phyloP scores from a whole-genome alignment of 2,329 filamentous ascomycete species.

The Fusarium hainanense region DNA sequence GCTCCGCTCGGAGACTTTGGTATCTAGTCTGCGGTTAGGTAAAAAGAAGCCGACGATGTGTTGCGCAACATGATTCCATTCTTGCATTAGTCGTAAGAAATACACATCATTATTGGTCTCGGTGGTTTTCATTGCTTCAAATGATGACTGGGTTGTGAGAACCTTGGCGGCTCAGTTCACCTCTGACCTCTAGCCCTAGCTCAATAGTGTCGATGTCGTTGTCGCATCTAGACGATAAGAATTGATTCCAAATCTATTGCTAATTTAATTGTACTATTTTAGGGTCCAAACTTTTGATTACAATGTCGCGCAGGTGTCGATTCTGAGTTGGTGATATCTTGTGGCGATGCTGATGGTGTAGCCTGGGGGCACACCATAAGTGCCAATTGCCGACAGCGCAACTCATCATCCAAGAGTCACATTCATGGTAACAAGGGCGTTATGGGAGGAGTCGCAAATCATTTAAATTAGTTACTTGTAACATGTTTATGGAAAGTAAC shows the following conservation, averaged over 20 bases:
- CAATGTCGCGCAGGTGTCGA: no score
- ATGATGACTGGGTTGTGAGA: not conserved
- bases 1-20: constrained; percentile 44
- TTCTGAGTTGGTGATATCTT: not conserved
- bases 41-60: not conserved
- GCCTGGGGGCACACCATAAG: not conserved
- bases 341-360: not conserved
- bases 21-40: not conserved
- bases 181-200: not conserved
- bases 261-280: no score
- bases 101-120: rapidly evolving
- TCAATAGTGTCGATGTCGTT: no score
- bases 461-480: rapidly evolving
- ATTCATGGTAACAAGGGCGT: not conserved
- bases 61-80: not conserved
- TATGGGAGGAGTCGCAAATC: not conserved
- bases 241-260: not conserved
- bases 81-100: rapidly evolving
- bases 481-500: rapidly evolving
- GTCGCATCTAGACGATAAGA: no score
- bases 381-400: not conserved
- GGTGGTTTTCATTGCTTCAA: no score
- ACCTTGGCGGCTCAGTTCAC: not conserved
- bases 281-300: no score
- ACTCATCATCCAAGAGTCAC: not conserved